phyloP scores from a whole-genome alignment of 177 flowering plant genomes.

The Vitis hybrid region DNA sequence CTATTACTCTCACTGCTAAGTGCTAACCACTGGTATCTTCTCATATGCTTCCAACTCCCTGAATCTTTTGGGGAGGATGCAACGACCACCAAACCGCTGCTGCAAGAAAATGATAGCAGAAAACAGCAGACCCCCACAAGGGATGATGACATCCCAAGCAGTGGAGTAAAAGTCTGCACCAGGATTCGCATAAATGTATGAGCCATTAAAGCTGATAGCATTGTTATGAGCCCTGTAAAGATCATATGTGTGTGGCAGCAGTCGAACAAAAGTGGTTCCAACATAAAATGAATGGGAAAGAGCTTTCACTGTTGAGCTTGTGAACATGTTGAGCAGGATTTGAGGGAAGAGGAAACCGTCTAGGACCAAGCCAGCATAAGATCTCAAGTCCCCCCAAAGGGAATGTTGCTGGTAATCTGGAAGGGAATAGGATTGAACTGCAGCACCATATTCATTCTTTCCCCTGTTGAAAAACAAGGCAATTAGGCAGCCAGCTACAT shows the following conservation, averaged over 20 bases:
- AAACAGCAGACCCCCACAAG: conserved; percentile 46
- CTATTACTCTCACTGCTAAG: conserved; percentile 18
- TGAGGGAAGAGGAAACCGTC: conserved; percentile 75
- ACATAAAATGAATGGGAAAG: conserved; percentile 47
- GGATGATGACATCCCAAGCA: conserved; percentile 68
- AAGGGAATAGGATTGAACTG: background rate
- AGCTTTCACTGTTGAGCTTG: conserved; percentile 34
- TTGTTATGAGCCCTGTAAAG: conserved; percentile 44
- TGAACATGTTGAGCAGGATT: conserved; percentile 51
- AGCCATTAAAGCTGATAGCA: conserved; percentile 4
- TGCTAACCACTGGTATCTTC: conserved; percentile 36
- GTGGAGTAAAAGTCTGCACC: conserved; percentile 56
- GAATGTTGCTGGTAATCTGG: conserved; percentile 17
- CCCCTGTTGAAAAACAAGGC: conserved; percentile 32
- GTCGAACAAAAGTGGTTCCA: conserved; percentile 53
- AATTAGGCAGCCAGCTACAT: conserved; percentile 34
- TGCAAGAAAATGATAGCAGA: conserved; percentile 56
- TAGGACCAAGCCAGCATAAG: conserved; percentile 58
- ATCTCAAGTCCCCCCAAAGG: conserved; percentile 41
- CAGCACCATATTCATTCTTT: conserved; percentile 1
- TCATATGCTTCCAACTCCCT: conserved; percentile 32
- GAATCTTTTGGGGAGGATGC: conserved; percentile 45
- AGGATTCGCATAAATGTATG: conserved; percentile 47
- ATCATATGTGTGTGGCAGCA: conserved; percentile 67
- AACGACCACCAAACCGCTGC: conserved; percentile 70